Percentiles rank a stretch among this genome's conserved stretches.
These are phyloP conservation scores for Gymnopilus junonius DNA, from an alignment of 768 basidiomycete species.

Conservation along the genomic window DNA sequence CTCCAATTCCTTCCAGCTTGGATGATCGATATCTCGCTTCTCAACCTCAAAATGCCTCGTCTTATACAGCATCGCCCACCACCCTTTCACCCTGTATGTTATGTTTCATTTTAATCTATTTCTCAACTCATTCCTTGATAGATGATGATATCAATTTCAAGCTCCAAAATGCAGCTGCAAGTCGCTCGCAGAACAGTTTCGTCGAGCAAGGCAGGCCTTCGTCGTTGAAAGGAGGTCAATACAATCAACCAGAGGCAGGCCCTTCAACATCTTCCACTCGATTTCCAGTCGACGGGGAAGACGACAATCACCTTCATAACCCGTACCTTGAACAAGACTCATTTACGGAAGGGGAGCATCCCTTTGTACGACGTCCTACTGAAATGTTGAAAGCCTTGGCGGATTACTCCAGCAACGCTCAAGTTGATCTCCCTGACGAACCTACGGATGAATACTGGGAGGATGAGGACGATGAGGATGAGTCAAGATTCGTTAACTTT, in stretches of 20 bases:
- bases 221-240: background rate
- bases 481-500: constrained; percentile 83
- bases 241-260: constrained; percentile 11
- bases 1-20: constrained; percentile 6
- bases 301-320: constrained; percentile 20
- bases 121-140: background rate
- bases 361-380: constrained; percentile 36
- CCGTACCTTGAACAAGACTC: constrained; percentile 5
- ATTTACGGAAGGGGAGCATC: constrained; percentile 10
- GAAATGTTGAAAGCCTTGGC: constrained; percentile 42
- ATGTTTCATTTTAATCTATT: background rate
- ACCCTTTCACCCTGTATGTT: constrained; percentile 20
- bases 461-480: constrained; percentile 59
- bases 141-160: constrained; percentile 18
- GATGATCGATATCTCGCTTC: constrained; percentile 10
- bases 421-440: constrained; percentile 31
- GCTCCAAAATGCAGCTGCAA: constrained; percentile 14
- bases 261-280: constrained; percentile 5
- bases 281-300: constrained; percentile 5
- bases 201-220: constrained; percentile 8
- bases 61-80: constrained; percentile 11
- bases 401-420: constrained; percentile 29
- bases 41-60: background rate
- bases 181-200: constrained; percentile 17
- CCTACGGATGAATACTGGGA: constrained; percentile 61